Conservation (phyloP, 2,329 filamentous ascomycete species). For the Metarhizium album region DNA sequence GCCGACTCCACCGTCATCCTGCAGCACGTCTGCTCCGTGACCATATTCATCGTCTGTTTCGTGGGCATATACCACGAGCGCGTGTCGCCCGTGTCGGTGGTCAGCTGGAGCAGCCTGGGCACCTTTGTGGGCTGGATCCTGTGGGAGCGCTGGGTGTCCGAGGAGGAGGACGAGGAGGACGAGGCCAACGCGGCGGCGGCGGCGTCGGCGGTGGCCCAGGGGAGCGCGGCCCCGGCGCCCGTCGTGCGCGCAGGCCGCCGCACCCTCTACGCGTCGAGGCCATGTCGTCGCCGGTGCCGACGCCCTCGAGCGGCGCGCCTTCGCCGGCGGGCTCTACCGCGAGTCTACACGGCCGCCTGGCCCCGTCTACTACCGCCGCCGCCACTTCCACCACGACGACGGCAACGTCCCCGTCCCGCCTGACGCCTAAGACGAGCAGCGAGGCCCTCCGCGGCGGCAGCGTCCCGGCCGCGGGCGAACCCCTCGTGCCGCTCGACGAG, state of each 20-base stretch:
- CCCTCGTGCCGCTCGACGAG: conserved; percentile 22
- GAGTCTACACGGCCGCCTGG: conserved; percentile 35
- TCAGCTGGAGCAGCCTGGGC: conserved; percentile 70
- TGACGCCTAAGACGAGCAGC: conserved; percentile 18
- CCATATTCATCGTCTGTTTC: conserved; percentile 91
- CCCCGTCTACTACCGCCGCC: conserved; percentile 41
- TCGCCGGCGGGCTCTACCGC: conserved; percentile 37
- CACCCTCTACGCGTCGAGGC: conserved; percentile 19
- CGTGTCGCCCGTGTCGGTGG: conserved; percentile 81
- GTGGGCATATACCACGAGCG: conserved; percentile 79
- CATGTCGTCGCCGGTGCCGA: conserved; percentile 10
- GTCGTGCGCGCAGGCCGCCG: conserved; percentile 20
- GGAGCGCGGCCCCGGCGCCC: neutral
- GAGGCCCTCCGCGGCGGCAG: conserved; percentile 18
- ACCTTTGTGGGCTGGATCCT: conserved; percentile 83
- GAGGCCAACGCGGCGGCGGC: conserved; percentile 24
- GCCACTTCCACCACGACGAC: no score
- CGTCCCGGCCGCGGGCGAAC: conserved; percentile 14
- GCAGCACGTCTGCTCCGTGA: conserved; percentile 90
- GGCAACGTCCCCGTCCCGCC: neutral
- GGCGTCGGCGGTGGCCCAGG: conserved; percentile 16
- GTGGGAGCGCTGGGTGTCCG: conserved; percentile 83
- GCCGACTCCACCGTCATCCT: conserved; percentile 94
- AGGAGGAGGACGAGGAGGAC: conserved; percentile 46
- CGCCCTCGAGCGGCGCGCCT: conserved; percentile 12